Conservation (phyloP, 1,284 basidiomycete genomes). For the Prillingera fragicola region DNA sequence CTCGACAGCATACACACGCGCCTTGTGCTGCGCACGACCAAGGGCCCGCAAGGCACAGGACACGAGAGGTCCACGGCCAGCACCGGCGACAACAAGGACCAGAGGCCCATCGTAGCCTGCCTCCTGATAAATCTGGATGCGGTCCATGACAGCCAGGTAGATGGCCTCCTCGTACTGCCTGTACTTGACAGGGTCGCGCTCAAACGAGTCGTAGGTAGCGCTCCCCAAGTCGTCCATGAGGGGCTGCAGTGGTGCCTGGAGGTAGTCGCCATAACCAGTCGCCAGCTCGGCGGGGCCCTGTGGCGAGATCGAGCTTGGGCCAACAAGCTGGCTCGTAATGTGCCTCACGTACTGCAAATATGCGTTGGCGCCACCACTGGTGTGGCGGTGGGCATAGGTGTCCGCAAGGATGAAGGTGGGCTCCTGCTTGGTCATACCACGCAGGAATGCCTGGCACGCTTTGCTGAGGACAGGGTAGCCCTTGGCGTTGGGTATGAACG, state of each 20-base stretch:
- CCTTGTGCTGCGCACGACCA: conserved; percentile 61
- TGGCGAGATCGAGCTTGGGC: conserved; percentile 21
- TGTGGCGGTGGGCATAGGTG: conserved; percentile 60
- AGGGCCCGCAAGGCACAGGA: conserved; percentile 75
- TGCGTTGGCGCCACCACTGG: conserved; percentile 72
- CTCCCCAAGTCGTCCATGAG: conserved; percentile 95
- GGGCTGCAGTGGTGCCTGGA: conserved; percentile 94
- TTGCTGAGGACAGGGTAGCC: conserved; percentile 96
- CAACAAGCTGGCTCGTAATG: conserved; percentile 60
- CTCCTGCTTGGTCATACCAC: conserved; percentile 76
- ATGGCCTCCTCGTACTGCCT: conserved; percentile 91
- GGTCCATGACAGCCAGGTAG: conserved; percentile 70
- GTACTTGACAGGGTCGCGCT: conserved; percentile 97
- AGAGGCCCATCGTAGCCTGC: no score
- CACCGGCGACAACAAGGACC: conserved; percentile 84
- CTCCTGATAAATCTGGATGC: no score
- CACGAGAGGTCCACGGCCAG: conserved; percentile 92
- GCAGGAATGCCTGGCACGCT: conserved; percentile 78
- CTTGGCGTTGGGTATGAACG: conserved; percentile 93
- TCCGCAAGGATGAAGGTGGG: conserved; percentile 77
- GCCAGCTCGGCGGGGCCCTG: conserved; percentile 74
- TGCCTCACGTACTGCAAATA: conserved; percentile 87
- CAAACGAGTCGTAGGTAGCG: conserved; percentile 94
- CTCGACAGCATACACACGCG: conserved; percentile 80
- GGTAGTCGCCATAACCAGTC: conserved; percentile 85